Percentiles rank a stretch among this genome's conserved stretches.
phyloP scores from a whole-genome alignment of 2,329 filamentous ascomycete genomes.

The Alternaria sp. region DNA sequence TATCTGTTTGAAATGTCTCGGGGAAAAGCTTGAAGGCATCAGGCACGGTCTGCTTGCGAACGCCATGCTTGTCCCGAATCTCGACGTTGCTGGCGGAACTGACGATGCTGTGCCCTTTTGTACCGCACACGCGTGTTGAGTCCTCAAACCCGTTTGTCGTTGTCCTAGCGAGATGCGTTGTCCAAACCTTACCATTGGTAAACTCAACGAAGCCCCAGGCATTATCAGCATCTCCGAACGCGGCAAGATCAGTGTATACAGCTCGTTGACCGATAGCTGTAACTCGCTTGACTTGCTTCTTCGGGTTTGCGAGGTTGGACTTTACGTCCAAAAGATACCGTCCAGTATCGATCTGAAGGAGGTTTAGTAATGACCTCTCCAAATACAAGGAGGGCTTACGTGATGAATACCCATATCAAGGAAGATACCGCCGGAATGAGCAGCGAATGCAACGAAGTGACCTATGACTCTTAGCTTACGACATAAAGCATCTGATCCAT shows the following conservation, averaged over 20 bases:
- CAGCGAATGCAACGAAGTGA: neutral
- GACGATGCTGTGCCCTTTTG: neutral
- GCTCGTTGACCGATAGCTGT: constrained; percentile 14
- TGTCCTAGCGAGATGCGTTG: constrained; percentile 10
- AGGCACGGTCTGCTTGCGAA: constrained; percentile 8
- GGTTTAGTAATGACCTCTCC: neutral
- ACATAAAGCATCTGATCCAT: neutral
- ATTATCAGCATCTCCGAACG: constrained; percentile 15
- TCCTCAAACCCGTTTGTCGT: neutral
- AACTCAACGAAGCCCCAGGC: constrained; percentile 17
- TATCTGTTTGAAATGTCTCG: constrained; percentile 7
- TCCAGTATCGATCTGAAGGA: neutral
- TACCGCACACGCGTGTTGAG: neutral
- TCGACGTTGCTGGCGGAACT: constrained; percentile 13
- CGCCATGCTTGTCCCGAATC: constrained; percentile 17
- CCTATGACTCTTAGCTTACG: neutral
- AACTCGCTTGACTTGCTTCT: constrained; percentile 15
- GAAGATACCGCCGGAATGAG: neutral
- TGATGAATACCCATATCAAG: neutral
- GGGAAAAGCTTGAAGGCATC: constrained; percentile 16
- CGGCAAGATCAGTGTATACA: constrained; percentile 9
- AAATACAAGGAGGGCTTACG: too few species aligned
- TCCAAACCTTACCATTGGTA: constrained; percentile 15
- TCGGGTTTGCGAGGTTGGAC: constrained; percentile 9
- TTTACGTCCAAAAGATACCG: constrained; percentile 12